Evolutionary conservation across 257 asterid species (phyloP).

Genomic region (Fraxinus pennsylvanica): DNA sequence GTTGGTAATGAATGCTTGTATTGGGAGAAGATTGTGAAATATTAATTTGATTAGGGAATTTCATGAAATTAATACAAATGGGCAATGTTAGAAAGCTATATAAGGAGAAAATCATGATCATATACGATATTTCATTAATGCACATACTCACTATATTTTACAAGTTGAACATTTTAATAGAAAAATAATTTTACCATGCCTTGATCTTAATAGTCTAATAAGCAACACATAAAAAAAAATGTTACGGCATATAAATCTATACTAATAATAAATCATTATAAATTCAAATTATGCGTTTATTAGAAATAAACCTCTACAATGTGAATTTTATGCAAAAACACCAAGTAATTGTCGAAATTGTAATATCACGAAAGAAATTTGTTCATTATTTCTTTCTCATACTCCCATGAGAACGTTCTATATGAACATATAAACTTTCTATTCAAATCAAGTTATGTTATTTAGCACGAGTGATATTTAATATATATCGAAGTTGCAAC

Average conservation of each 20-base stretch:
- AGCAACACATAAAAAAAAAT: not conserved
- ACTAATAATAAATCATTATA: not conserved
- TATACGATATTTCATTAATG: constrained; percentile 14
- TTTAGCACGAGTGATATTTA: too few species aligned
- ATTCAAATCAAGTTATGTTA: too few species aligned
- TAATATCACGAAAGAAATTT: too few species aligned
- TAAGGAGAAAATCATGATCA: constrained; percentile 10
- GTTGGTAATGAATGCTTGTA: not conserved
- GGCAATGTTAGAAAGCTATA: constrained; percentile 10
- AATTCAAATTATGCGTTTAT: too few species aligned
- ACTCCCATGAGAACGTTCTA: too few species aligned
- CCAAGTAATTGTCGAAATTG: too few species aligned
- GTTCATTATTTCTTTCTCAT: too few species aligned
- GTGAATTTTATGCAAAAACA: too few species aligned
- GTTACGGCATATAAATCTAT: not conserved
- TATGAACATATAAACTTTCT: too few species aligned
- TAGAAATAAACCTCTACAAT: too few species aligned
- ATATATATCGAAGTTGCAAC: too few species aligned
- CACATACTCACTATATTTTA: not conserved
- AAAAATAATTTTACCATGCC: constrained; percentile 19
- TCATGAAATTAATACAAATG: constrained; percentile 28
- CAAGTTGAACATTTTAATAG: not conserved
- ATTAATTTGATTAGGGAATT: constrained; percentile 19
- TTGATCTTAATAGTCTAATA: constrained; percentile 17
- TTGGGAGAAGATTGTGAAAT: constrained; percentile 17